Evolutionary conservation across 768 basidiomycete genomes (phyloP), one percentile per base, ranked within the genome.

Genomic region (Trametes villosa): DNA sequence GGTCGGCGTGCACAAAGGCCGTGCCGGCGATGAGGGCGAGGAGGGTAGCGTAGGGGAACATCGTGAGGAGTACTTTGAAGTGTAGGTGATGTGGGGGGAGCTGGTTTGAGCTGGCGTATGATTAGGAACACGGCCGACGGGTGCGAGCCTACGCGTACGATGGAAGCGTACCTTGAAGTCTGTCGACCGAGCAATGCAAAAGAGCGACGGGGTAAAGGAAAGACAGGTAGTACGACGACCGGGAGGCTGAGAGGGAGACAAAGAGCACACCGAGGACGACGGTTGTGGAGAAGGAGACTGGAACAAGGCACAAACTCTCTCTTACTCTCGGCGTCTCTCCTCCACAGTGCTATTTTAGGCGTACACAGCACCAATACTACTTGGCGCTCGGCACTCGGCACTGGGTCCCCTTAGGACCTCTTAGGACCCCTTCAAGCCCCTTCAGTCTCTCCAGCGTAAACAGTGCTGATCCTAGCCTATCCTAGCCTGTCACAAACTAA

Each of bases 1-100:
- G 84, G 38, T 85, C 83, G 17, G 88, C 89, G 50, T 72, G 78
- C n/a, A 76, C 84, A 34, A 74, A 55, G 18, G 78, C 67, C 48
- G 77, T 66, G 29, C 77, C 69, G 33, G 68, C 61, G 38, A 67
- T 40, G 49, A 69, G 63, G 31, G 68, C 64, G 50, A 60, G 63
- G 36, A 72, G 50, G 45, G 61, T 49, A 48, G 65, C 46, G 48
- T 64, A 60, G 36, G 67, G 57, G 53, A 73, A 62, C 71, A 72
- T 72, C 27, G 36, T 64, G 51, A 48, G 20, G 17, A 22, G 18
- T 22, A 30, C 48, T 53, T 38, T 29, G 15, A 38, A 36, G 29
- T 12, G n/a, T 42, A 15, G 53, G 34, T 18, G n/a, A 46, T n/a
- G 40, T 31, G 5, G 47, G 18, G 13, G 38, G 29, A 30, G 36